Evolutionary conservation across 2,329 filamentous ascomycete genomes (phyloP), one percentile per base, ranked within the genome.

Genomic region (Cercospora citrullina): DNA sequence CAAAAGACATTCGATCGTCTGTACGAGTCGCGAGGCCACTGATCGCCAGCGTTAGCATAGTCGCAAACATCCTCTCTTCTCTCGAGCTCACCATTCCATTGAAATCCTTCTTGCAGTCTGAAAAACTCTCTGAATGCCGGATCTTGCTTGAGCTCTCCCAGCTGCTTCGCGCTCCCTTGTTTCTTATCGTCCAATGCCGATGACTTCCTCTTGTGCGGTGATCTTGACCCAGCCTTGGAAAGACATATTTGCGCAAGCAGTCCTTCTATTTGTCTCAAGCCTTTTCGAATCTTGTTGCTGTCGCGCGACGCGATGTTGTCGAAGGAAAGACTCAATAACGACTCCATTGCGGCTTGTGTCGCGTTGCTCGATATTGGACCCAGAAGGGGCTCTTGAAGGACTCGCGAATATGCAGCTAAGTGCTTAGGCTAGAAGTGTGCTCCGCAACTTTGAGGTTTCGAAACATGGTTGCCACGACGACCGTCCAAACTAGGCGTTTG

Each of bases 291-390:
- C 83, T 97, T 97, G 79, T 87, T 85, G 67, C 90, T 89, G 75
- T 97, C 93, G 79, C 94, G 94, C 60, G 94, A 97, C 69, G 94
- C 96, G 72, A 97, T 90, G 81, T 96, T 96, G 84, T 97, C 94
- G 81, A 98, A 98, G 69, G 94, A 93, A 79, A 96, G 89, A 55
- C 93, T 96, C 65, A 98, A 86, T 30, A 98, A 87, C 63, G 91
- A 89, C 83, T 98, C 95, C 95, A 98, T 98, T 18, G 9, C n/a
- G 21, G 33, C 68, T 74, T 51, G 39, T 42, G 60, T 45, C 21
- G 39, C 60, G 53, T 59, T 61, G n/a, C 62, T 59, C 28, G 30
- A 67, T 69, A 57, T 62, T 57, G 58, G 23, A 72, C 67, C 66
- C 60, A 67, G 64, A 39, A 55, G 33, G 48, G 60, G 61, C 48